Percentiles rank a stretch among this genome's conserved stretches.
phyloP scores from a whole-genome alignment of 2,329 filamentous ascomycete species.

The Blastomyces emzantsi region DNA sequence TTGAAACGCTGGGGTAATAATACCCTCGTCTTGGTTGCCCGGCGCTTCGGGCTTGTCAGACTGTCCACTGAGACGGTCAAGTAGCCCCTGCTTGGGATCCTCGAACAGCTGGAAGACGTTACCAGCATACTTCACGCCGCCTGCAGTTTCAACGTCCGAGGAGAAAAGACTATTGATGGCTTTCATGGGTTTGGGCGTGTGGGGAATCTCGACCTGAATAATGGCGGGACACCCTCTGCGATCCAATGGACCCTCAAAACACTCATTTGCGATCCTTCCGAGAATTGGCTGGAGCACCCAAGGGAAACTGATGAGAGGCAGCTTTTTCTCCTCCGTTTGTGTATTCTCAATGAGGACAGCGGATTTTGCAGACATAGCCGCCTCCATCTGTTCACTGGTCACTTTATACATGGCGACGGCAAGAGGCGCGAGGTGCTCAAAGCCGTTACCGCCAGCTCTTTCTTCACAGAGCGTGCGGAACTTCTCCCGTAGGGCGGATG shows the following conservation, averaged over 20 bases:
- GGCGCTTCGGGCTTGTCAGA: slow-evolving; percentile 7
- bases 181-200: not conserved
- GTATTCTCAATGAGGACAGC: slow-evolving; percentile 17
- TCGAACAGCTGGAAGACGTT: slow-evolving; percentile 29
- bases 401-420: slow-evolving; percentile 82
- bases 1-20: not conserved
- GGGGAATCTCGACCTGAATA: not conserved
- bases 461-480: slow-evolving; percentile 60
- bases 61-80: slow-evolving; percentile 8
- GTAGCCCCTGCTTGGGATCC: slow-evolving; percentile 12
- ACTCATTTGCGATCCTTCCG: slow-evolving; percentile 54
- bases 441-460: slow-evolving; percentile 52
- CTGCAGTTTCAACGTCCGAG: slow-evolving; percentile 25
- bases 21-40: not conserved
- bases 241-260: slow-evolving; percentile 15
- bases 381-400: slow-evolving; percentile 60
- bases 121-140: slow-evolving; percentile 27
- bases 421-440: slow-evolving; percentile 57
- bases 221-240: not conserved
- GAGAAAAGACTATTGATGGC: not conserved
- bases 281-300: slow-evolving; percentile 77
- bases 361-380: slow-evolving; percentile 47
- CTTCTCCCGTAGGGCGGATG: slow-evolving; percentile 55
- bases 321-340: slow-evolving; percentile 30
- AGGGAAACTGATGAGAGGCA: slow-evolving; percentile 86